Percentiles rank a stretch among this genome's conserved stretches.
These are phyloP conservation scores for Fusarium domesticum DNA, from an alignment of 2,329 filamentous ascomycete genomes.

Conservation along the genomic window DNA sequence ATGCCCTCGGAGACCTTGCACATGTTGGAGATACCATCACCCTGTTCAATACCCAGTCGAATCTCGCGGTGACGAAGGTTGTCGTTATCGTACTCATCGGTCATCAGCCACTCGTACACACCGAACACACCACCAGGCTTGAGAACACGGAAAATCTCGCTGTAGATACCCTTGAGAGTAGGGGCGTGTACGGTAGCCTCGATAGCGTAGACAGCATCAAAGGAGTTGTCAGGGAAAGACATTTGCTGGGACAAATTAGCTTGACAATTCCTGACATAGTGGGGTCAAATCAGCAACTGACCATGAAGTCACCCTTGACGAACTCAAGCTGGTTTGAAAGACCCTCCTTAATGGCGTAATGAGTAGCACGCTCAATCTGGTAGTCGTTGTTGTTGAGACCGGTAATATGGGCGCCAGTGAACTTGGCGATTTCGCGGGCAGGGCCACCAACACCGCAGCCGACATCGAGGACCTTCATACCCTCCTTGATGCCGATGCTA, in stretches of 20 bases:
- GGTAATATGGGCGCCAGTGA: constrained; percentile 82
- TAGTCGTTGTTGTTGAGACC: constrained; percentile 99
- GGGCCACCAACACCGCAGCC: constrained; percentile 96
- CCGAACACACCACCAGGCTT: constrained; percentile 96
- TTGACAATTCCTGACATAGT: background rate
- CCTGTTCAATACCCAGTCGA: constrained; percentile 90
- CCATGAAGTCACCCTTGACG: constrained; percentile 97
- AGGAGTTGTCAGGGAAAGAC: constrained; percentile 86
- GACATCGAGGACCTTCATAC: constrained; percentile 90
- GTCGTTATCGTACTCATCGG: constrained; percentile 85
- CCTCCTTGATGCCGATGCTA: constrained; percentile 79
- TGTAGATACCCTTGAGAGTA: constrained; percentile 85
- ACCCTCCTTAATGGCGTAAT: constrained; percentile 78
- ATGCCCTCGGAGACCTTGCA: constrained; percentile 79
- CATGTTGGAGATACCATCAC: constrained; percentile 98
- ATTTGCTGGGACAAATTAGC: constrained; percentile 63
- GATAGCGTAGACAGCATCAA: constrained; percentile 95
- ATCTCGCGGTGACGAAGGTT: constrained; percentile 85
- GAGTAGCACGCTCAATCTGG: constrained; percentile 90
- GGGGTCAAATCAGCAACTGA: constrained; percentile 29
- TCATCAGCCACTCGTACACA: constrained; percentile 99
- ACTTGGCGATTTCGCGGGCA: constrained; percentile 93
- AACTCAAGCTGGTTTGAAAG: constrained; percentile 77
- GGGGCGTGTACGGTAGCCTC: constrained; percentile 96
- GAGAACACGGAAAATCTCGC: constrained; percentile 88